Base-by-base conservation (phyloP, 2,329 filamentous ascomycete species). In the Endocalyx cinctus region DNA sequence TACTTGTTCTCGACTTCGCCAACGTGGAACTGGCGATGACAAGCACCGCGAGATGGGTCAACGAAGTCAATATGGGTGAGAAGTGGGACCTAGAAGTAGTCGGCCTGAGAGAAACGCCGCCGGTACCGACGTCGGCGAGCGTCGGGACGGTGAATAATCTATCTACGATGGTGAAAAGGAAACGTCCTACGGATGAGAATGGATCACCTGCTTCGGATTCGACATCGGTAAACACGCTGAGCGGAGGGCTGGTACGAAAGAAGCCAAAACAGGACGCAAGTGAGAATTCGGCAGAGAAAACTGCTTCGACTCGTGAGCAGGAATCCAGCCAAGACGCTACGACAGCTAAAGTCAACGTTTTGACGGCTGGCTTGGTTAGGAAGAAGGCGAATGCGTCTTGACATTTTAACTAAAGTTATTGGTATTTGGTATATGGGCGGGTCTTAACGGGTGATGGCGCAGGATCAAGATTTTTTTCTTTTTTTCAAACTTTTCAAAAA, bases 1-100 rank as follows among this genome's bases (percentile, higher is more conserved):
- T 92, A 0, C 69, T 89, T 5, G 77, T 82, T 37, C 72, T 88
- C 0, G 84, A 88, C 55, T 92, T 92, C 57, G 69, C 77, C 1
- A 82, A 72, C 7, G 58, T 79, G 4, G 72, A 75, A 10, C 73
- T 82, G 29, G 79, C 82, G 1, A 64, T 63, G 2, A 66, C 68
- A 19, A 87, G 83, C 49, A 86, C 84, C 3, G 63, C 59, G 32
- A 75, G 82, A 33, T 92, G 85, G 84, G 68, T 79, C 27, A 70
- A 70, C 11, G 84, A 90, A 50, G 77, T 82, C 1, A 73, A 72
- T 12, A 63, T 68, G 36, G 70, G 71, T 1, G 57, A 64, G 1
- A 47, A 55, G 14, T 82, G 76, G 77, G 72, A 73, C 0, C 51
- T 68, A 7, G 57, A 62, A 1, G 59, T 82, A 2, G 52, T 58